Conservation (phyloP, 2,329 filamentous ascomycete genomes). For the Penicillium palitans region DNA sequence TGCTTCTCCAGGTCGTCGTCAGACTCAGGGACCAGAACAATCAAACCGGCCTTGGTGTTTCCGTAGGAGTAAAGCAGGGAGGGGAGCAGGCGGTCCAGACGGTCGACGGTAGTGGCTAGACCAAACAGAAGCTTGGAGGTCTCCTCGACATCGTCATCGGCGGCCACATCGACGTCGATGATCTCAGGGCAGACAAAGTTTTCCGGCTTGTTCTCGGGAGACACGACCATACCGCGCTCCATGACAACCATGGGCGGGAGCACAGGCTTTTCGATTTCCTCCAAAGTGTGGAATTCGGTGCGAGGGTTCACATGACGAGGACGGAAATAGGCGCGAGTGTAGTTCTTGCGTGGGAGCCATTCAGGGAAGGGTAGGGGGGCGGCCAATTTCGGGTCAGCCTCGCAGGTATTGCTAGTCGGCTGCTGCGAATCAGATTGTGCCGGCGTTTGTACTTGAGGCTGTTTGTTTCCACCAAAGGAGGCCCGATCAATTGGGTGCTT, state of each 20-base stretch:
- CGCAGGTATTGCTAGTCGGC: constrained; percentile 32
- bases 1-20: constrained; percentile 42
- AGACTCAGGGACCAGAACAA: constrained; percentile 45
- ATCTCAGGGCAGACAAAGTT: constrained; percentile 41
- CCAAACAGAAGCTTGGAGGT: constrained; percentile 46
- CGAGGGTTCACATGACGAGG: constrained; percentile 38
- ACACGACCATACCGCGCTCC: constrained; percentile 42
- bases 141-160: constrained; percentile 41
- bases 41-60: constrained; percentile 42
- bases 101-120: constrained; percentile 45
- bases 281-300: constrained; percentile 41
- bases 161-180: constrained; percentile 43
- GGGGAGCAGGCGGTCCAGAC: constrained; percentile 42
- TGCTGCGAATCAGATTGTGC: constrained; percentile 21
- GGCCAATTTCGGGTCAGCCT: constrained; percentile 35
- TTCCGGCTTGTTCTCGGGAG: constrained; percentile 34
- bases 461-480: constrained; percentile 16
- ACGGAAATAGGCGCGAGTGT: constrained; percentile 45
- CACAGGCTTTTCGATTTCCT: constrained; percentile 40
- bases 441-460: constrained; percentile 18
- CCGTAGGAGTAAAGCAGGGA: constrained; percentile 46
- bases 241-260: constrained; percentile 41
- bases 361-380: constrained; percentile 42
- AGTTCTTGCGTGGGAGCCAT: constrained; percentile 48
- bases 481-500: constrained; percentile 38